phyloP scores from a whole-genome alignment of 2,329 filamentous ascomycete species.

The Fusarium udum region DNA sequence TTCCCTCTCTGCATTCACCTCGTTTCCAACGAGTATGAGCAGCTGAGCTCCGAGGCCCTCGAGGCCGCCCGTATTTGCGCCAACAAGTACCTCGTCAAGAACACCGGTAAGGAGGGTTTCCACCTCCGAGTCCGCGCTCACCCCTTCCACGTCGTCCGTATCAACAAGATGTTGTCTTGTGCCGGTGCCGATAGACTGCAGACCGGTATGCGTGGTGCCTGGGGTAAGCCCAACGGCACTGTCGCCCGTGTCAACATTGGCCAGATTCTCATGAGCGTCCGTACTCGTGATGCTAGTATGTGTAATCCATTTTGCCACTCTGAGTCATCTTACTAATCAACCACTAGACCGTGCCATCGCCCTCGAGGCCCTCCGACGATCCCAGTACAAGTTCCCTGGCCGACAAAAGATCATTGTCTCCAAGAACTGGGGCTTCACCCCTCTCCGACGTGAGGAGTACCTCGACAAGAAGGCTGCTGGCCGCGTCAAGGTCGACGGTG shows the following conservation, averaged over 20 bases:
- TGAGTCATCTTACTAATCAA: slow-evolving; percentile 42
- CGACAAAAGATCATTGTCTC: slow-evolving; percentile 99
- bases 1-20: slow-evolving; percentile 99
- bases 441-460: slow-evolving; percentile 97
- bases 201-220: slow-evolving; percentile 99
- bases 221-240: slow-evolving; percentile 98
- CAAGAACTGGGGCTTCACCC: slow-evolving; percentile 99
- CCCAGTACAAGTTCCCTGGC: slow-evolving; percentile 99
- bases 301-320: slow-evolving; percentile 41
- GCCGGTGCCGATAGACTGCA: slow-evolving; percentile 99
- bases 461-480: slow-evolving; percentile 93
- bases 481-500: slow-evolving; percentile 95
- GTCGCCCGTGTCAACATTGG: slow-evolving; percentile 99
- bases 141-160: slow-evolving; percentile 99
- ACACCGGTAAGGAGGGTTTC: slow-evolving; percentile 77
- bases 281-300: slow-evolving; percentile 92
- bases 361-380: slow-evolving; percentile 98
- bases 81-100: slow-evolving; percentile 94
- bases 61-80: slow-evolving; percentile 99
- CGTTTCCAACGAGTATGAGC: slow-evolving; percentile 99
- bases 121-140: slow-evolving; percentile 86
- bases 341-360: slow-evolving; percentile 81
- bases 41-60: slow-evolving; percentile 98
- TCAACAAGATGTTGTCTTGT: slow-evolving; percentile 99
- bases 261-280: slow-evolving; percentile 97